These are phyloP conservation scores for Camellia sinensis DNA, from an alignment of 148 eudicot genomes.

Conservation along the genomic window DNA sequence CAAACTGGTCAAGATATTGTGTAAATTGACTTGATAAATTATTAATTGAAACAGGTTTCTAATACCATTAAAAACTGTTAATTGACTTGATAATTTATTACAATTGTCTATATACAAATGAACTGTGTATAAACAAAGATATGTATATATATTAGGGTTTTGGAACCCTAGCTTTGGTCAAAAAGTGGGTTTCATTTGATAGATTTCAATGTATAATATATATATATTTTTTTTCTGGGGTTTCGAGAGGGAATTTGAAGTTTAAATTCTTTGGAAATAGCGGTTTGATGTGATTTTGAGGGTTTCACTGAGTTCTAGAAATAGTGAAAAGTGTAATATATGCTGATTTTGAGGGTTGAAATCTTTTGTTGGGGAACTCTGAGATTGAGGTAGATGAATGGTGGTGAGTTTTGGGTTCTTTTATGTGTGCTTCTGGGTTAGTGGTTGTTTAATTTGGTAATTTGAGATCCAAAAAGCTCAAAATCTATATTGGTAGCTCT, in stretches of 20 bases:
- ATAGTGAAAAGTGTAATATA: not conserved
- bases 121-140: too few species aligned
- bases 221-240: not conserved
- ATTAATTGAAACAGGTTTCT: too few species aligned
- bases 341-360: not conserved
- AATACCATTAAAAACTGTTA: too few species aligned
- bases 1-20: too few species aligned
- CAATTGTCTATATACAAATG: not conserved
- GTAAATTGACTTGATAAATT: too few species aligned
- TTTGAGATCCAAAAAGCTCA: constrained; percentile 9
- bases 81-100: not conserved
- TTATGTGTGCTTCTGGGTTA: not conserved
- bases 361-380: not conserved
- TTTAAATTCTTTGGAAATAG: constrained; percentile 9
- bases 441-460: not conserved
- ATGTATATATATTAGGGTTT: not conserved
- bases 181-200: not conserved
- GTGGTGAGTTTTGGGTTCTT: not conserved
- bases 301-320: not conserved
- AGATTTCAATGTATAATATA: not conserved
- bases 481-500: not conserved
- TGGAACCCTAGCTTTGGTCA: constrained; percentile 5
- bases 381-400: constrained; percentile 6
- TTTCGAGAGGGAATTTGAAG: constrained; percentile 6
- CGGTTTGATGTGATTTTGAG: not conserved